Evolutionary conservation across 306 rosid species (phyloP).

Genomic region (Cercis canadensis): DNA sequence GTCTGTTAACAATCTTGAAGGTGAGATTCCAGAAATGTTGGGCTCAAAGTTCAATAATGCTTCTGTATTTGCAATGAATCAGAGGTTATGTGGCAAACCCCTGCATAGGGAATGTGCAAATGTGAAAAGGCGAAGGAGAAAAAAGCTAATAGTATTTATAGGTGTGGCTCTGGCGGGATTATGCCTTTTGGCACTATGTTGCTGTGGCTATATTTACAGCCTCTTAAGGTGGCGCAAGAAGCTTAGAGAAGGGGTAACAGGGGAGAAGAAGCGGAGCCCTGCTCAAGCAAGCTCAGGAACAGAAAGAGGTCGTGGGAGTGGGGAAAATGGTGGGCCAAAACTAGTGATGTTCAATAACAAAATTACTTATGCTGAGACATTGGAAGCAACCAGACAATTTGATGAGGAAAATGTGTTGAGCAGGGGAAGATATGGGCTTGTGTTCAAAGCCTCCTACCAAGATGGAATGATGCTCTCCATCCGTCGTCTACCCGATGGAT

Average conservation of each 20-base stretch:
- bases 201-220: constrained; percentile 76
- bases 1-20: constrained; percentile 66
- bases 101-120: constrained; percentile 61
- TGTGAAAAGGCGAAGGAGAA: constrained; percentile 57
- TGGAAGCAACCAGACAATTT: constrained; percentile 87
- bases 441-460: constrained; percentile 73
- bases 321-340: constrained; percentile 82
- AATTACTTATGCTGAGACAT: constrained; percentile 72
- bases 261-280: constrained; percentile 79
- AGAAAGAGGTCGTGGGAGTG: constrained; percentile 65
- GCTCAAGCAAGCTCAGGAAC: constrained; percentile 60
- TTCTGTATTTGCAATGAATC: constrained; percentile 56
- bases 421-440: constrained; percentile 73
- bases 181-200: constrained; percentile 60
- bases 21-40: constrained; percentile 66
- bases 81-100: constrained; percentile 69
- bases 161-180: constrained; percentile 62
- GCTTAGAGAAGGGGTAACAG: constrained; percentile 67
- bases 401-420: constrained; percentile 86
- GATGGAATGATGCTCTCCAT: constrained; percentile 85
- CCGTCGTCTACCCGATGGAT: constrained; percentile 67
- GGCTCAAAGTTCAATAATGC: constrained; percentile 59
- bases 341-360: constrained; percentile 78
- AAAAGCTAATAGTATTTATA: constrained; percentile 58
- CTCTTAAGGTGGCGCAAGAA: constrained; percentile 77